Evolutionary conservation across 306 rosid genomes (phyloP).

Genomic region (Parietaria judaica): DNA sequence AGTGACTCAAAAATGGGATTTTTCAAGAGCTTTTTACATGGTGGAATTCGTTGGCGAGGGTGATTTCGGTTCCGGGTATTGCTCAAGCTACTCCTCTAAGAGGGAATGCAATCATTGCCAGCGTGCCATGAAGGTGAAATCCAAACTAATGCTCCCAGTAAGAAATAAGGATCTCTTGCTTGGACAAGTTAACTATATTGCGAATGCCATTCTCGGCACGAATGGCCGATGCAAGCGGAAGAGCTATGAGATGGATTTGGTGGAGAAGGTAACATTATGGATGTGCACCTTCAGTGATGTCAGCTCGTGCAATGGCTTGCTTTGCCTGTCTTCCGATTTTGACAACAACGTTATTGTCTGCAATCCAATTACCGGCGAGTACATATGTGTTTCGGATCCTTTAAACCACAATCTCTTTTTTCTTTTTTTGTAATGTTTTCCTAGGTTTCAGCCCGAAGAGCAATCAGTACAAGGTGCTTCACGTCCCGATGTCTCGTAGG

Average conservation of each 20-base stretch:
- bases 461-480: slow-evolving; percentile 13
- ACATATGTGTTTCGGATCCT: not conserved
- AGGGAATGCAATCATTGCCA: too few species aligned
- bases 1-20: too few species aligned
- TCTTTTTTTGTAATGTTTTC: too few species aligned
- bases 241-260: too few species aligned
- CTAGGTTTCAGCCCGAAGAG: slow-evolving; percentile 11
- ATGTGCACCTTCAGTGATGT: too few species aligned
- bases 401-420: not conserved
- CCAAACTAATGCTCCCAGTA: slow-evolving; percentile 25
- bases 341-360: not conserved
- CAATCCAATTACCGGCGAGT: slow-evolving; percentile 7
- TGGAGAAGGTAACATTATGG: too few species aligned
- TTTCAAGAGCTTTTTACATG: too few species aligned
- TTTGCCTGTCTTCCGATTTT: not conserved
- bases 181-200: not conserved
- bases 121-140: too few species aligned
- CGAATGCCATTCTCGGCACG: not conserved
- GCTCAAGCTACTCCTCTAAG: too few species aligned
- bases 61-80: too few species aligned
- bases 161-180: slow-evolving; percentile 1
- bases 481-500: not conserved
- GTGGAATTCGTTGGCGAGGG: too few species aligned
- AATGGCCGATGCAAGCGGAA: too few species aligned
- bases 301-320: slow-evolving; percentile 9